Percentiles rank a stretch among this genome's conserved stretches.
Evolutionary conservation across 2,329 filamentous ascomycete species (phyloP).

Genomic region (Verticillium dahliae): DNA sequence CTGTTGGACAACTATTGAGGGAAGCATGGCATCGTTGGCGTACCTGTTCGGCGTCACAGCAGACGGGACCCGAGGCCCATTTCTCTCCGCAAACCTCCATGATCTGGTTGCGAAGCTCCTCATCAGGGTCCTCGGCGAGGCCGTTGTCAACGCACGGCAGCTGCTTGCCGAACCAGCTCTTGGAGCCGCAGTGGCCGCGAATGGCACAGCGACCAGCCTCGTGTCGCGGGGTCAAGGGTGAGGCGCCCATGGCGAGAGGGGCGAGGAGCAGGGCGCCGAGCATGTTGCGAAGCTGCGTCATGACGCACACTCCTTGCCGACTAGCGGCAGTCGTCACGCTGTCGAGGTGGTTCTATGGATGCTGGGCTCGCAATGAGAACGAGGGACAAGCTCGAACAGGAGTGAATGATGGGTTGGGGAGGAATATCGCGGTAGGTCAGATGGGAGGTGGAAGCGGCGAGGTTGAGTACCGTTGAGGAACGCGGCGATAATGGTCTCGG

Average conservation of each 20-base stretch:
- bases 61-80: slow-evolving; percentile 79
- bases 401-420: not conserved
- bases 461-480: not conserved
- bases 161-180: slow-evolving; percentile 82
- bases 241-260: slow-evolving; percentile 15
- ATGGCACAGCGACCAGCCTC: slow-evolving; percentile 87
- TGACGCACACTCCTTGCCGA: slow-evolving; percentile 1
- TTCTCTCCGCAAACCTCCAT: slow-evolving; percentile 80
- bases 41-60: slow-evolving; percentile 77
- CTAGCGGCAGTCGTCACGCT: not conserved
- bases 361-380: not conserved
- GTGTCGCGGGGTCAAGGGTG: slow-evolving; percentile 54
- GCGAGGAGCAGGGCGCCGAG: slow-evolving; percentile 21
- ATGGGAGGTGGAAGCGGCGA: not conserved
- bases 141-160: slow-evolving; percentile 92
- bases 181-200: slow-evolving; percentile 84
- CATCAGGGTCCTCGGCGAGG: slow-evolving; percentile 66
- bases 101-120: slow-evolving; percentile 66
- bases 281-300: slow-evolving; percentile 12
- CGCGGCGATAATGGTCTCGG: not conserved
- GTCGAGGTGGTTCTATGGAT: not conserved
- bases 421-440: not conserved
- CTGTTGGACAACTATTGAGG: not conserved
- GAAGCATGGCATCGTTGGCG: slow-evolving; percentile 7
- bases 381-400: not conserved